Base-by-base conservation (phyloP, 108 stramenopile genomes). In the Cyclotella cryptica region DNA sequence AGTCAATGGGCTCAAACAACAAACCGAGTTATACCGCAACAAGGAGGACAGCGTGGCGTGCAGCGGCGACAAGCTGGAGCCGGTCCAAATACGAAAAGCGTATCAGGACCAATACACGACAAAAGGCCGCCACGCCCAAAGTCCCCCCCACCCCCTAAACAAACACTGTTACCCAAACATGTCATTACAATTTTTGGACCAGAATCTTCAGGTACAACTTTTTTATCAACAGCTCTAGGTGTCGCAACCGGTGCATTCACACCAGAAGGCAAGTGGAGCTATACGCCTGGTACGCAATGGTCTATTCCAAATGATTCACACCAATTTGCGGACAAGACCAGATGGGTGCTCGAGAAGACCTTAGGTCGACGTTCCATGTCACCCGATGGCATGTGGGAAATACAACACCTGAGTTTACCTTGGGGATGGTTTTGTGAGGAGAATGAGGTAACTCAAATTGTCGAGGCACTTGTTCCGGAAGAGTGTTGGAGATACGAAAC, bases 131-230 rank as follows among this genome's bases (percentile, higher is more conserved):
- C 59, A 3, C 28, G 13, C 12, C 71, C 55, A 22, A 61, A 61
- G 26, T 15, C 9, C 24, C 58, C 17, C 15, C 71, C 71, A 1
- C 59, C 71, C 1, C 71, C 45, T 9, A 72, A 72, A 72, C 17
- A 27, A 19, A 29, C 59, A 29, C 47, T 77, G 10, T 68, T 82
- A 5, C 75, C 81, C 10, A 74, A 68, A 59, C 47, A 67, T 26
- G 62, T 84, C 13, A 58, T 84, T 4, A 80, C 79, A 26, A 74
- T 84, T 45, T 67, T 84, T 40, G 83, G 83, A 10, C 74, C 71
- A 21, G 83, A 84, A 58, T 75, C 68, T 2, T 72, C 71, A 8
- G 83, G 83, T 3, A 84, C 74, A 14, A 84, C 79, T 15, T 84
- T 80, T 55, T 46, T 80, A 35, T 29, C 72, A 13, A 68, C 72